Percentiles rank a stretch among this genome's conserved stretches.
Evolutionary conservation across 805 yeast genomes (phyloP).

Genomic region (Suhomyces xylopsoci): DNA sequence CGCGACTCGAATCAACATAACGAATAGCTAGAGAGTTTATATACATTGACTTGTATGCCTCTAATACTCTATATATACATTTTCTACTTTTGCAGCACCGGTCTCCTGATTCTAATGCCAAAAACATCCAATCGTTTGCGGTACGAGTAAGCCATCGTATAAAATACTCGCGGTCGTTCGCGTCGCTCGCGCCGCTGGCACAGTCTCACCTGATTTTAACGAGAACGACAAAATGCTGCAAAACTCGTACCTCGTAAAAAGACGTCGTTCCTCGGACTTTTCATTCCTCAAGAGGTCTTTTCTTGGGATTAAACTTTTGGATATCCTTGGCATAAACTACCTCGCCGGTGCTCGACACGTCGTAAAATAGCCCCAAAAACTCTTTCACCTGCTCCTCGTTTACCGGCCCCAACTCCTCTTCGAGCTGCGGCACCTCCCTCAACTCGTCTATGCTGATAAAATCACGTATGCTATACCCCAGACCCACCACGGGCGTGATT

Average conservation of each 20-base stretch:
- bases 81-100: not conserved
- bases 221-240: not conserved
- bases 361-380: slow-evolving; percentile 25
- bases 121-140: not conserved
- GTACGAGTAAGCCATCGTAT: not conserved
- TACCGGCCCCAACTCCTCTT: slow-evolving; percentile 14
- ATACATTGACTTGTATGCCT: not conserved
- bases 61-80: not conserved
- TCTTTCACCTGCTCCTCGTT: slow-evolving; percentile 15
- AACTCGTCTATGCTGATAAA: slow-evolving; percentile 4
- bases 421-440: slow-evolving; percentile 10
- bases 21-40: not conserved
- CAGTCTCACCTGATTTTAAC: not conserved
- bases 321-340: slow-evolving; percentile 21
- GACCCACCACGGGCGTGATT: slow-evolving; percentile 21
- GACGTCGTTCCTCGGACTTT: not conserved
- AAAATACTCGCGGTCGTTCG: not conserved
- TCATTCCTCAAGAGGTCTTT: slow-evolving; percentile 6
- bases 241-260: not conserved
- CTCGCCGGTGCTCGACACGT: slow-evolving; percentile 18
- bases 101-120: not conserved
- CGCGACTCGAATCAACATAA: not conserved
- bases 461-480: slow-evolving; percentile 19
- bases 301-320: slow-evolving; percentile 14
- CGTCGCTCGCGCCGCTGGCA: not conserved